Base-by-base conservation (phyloP, 1,284 basidiomycete genomes). In the Macrocystidia cucumis region DNA sequence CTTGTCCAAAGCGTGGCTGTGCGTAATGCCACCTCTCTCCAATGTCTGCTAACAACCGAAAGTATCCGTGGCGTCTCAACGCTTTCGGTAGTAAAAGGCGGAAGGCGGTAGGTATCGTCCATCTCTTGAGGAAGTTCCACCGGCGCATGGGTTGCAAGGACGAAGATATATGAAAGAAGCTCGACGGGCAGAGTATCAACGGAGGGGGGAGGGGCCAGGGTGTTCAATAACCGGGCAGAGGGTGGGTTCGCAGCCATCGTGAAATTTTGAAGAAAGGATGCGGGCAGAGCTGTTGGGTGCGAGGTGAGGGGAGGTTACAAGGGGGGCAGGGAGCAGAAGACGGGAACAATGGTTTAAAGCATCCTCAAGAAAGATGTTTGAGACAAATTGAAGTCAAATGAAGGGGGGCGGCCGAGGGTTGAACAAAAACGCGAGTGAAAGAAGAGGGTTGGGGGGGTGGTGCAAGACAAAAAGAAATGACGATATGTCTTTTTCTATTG, bases 1-100 rank as follows among this genome's bases (percentile, higher is more conserved):
- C 59, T 69, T 9, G 68, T 68, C 72, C 74, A 77, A 11, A 78
- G 48, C 19, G 60, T 56, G 2, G 73, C 58, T 3, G 70, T 72
- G 13, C 53, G 52, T 5, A 66, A 49, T 1, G 67, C 67, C 13
- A 78, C 55, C 16, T 46, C 41, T 25, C 74, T 61, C 75, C 74
- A 78, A 40, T 60, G 63, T 7, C 53, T 58, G 47, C 57, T 65
- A 9, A 78, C 72, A 23, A 59, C 53, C 1, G 69, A 63, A 31
- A 74, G 49, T 14, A 55, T 43, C 12, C 67, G 52, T 3, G 69
- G 72, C 2, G 56, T 51, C 42, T 58, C 57, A 42, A 66, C 54
- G 40, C 56, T 60, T 31, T 63, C 55, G 3, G 56, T 40, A 46
- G 55, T 54, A 51, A 72, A 60, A 23, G 57, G 43, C 35, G 57